Base-by-base conservation (phyloP, 2,329 filamentous ascomycete genomes). In the Plenodomus lindquistii region DNA sequence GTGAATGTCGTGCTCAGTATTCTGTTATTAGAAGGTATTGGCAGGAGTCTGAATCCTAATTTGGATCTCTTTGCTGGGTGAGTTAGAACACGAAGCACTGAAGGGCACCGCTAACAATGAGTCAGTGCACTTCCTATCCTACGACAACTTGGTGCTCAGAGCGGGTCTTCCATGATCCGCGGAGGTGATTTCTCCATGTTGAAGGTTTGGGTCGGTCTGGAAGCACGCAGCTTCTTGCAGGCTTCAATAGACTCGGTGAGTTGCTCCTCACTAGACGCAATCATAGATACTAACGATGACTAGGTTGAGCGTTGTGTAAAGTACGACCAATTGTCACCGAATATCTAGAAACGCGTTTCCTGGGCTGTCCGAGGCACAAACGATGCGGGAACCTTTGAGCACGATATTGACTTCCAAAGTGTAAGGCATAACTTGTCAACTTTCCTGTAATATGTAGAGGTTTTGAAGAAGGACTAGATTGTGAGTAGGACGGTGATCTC, bases 1-100 rank as follows among this genome's bases (percentile, higher is more conserved):
- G 91, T 99, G 68, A 99, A 99, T 67, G 94, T 99, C 4, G 93
- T 99, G 22, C 87, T 99, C 49, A 96, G 91, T 50, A 97, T 97
- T 44, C 77, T 99, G 27, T 80, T 99, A 2, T 80, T 99, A 1
- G 94, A 99, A 70, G 94, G 94, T 6, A 99, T 97, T 64, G 94
- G 94, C 0, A 83, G 94, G 52, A 90, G 81, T 50, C 75, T 99
- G 15, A 87, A 97, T 69, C 93, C 94, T 0, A 80, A 93, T 44
- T 78, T 97, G 39, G 94, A 99, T 73, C 78, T 99, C 11, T 87
- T 99, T 57, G 85, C 85, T 65, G 85, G 83, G 83, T 85, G 66
- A 70, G 78, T 72, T 13, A 17, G 18, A 10, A 9, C 7, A 34
- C 22, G 1, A 6, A 37, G 9, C 6, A 7, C 17, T 11, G 11